Conservation (phyloP, 2,329 filamentous ascomycete species). For the Fusarium sp. region DNA sequence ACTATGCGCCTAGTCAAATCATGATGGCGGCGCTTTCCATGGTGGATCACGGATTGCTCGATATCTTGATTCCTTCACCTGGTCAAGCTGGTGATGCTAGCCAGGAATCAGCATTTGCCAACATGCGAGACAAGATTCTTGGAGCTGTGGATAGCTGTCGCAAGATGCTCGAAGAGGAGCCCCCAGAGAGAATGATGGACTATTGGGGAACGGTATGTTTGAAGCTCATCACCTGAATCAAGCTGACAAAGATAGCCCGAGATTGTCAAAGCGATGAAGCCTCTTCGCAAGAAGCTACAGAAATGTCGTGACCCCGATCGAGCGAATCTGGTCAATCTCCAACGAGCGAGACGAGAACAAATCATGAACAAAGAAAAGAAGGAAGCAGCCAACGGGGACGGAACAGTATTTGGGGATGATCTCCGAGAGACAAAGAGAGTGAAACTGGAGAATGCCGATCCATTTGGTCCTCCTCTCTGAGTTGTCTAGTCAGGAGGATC, state of each 20-base stretch:
- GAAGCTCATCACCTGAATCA: neutral
- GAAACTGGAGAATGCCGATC: constrained; percentile 59
- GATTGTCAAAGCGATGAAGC: constrained; percentile 59
- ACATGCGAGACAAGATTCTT: constrained; percentile 61
- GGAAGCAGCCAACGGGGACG: constrained; percentile 53
- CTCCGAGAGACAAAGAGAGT: constrained; percentile 58
- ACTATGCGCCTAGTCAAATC: constrained; percentile 94
- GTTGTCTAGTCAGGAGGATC: constrained; percentile 30
- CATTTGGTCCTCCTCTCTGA: constrained; percentile 59
- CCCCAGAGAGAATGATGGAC: constrained; percentile 64
- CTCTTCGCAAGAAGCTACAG: constrained; percentile 75
- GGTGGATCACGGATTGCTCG: constrained; percentile 73
- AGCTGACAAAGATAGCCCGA: constrained; percentile 53
- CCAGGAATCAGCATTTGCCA: constrained; percentile 37
- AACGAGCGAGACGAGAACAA: constrained; percentile 71
- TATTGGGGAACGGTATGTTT: constrained; percentile 64
- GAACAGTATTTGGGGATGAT: constrained; percentile 59
- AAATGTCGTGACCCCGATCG: constrained; percentile 80
- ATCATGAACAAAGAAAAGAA: constrained; percentile 59
- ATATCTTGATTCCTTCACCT: constrained; percentile 58
- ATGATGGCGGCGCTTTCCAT: constrained; percentile 85
- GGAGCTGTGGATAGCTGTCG: constrained; percentile 62
- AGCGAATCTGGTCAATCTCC: constrained; percentile 75
- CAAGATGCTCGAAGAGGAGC: constrained; percentile 66
- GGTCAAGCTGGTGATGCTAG: constrained; percentile 46